A percentile compares a stretch with the other conserved stretches of the same genome.
These are phyloP conservation scores for Malus hybrid DNA, from an alignment of 331 rosid genomes.

Conservation along the genomic window DNA sequence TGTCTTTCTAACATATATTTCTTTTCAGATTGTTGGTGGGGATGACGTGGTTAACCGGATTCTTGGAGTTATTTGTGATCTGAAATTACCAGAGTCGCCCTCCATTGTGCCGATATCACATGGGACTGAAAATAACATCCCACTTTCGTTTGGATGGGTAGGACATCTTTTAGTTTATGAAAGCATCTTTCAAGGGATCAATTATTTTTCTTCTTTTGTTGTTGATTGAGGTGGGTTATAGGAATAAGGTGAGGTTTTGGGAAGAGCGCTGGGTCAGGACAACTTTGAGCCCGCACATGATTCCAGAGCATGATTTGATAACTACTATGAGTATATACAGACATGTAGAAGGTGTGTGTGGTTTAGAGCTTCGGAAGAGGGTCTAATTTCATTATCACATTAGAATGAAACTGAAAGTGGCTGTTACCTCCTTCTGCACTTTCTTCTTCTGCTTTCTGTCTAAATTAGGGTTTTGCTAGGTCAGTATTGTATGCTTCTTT, in stretches of 20 bases:
- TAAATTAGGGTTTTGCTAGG: neutral
- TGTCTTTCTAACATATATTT: neutral
- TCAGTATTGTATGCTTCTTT: neutral
- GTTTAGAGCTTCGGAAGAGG: no score
- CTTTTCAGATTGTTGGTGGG: neutral
- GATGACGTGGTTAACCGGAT: neutral
- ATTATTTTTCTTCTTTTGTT: neutral
- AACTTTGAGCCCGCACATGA: neutral
- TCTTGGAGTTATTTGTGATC: neutral
- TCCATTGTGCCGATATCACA: neutral
- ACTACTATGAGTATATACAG: neutral
- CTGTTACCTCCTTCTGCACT: neutral
- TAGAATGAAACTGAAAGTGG: neutral
- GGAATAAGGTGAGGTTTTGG: neutral
- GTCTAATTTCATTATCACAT: neutral
- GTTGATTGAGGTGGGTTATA: neutral
- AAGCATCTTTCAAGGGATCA: neutral
- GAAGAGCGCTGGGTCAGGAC: neutral
- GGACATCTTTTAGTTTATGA: neutral
- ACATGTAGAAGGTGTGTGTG: neutral
- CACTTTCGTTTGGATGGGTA: neutral
- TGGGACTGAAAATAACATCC: neutral
- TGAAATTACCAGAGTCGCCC: conserved; percentile 3
- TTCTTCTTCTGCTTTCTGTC: neutral
- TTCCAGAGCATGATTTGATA: neutral